phyloP scores from a whole-genome alignment of 139 green algal species.

The Nannochloris sp. region DNA sequence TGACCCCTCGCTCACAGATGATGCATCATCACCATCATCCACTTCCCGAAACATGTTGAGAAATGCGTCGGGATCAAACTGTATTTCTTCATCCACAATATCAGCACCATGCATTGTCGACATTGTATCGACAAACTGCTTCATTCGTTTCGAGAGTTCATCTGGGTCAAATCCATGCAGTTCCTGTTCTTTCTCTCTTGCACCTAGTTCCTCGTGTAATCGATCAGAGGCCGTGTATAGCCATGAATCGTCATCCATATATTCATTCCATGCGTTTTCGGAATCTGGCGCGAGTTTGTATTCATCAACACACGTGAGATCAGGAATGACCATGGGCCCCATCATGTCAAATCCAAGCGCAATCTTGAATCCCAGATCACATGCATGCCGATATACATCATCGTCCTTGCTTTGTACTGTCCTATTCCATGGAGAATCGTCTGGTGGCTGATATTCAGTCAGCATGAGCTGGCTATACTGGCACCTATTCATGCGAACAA shows the following conservation, averaged over 20 bases:
- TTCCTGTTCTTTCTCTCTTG: slow-evolving; percentile 32
- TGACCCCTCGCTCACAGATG: slow-evolving; percentile 24
- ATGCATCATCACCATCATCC: slow-evolving; percentile 8
- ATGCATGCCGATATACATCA: not conserved
- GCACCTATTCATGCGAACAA: slow-evolving; percentile 41
- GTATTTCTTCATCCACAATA: slow-evolving; percentile 11
- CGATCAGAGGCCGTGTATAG: slow-evolving; percentile 21
- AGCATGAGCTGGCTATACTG: slow-evolving; percentile 60
- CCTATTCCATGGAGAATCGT: slow-evolving; percentile 6
- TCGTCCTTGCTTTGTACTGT: not conserved
- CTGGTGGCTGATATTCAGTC: slow-evolving; percentile 45
- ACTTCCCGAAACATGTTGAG: slow-evolving; percentile 19
- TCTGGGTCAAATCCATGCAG: slow-evolving; percentile 30
- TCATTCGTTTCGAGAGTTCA: slow-evolving; percentile 27
- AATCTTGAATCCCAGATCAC: not conserved
- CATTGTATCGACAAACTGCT: slow-evolving; percentile 36
- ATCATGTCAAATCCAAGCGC: not conserved
- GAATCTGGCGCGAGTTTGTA: no score
- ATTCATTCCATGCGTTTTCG: no score
- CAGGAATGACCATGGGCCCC: not conserved
- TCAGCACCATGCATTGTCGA: slow-evolving; percentile 44
- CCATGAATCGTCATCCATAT: slow-evolving; percentile 36
- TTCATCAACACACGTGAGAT: not conserved
- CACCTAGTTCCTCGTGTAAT: not conserved
- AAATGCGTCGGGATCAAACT: slow-evolving; percentile 27